A percentile compares a stretch with the other conserved stretches of the same genome.
Conservation (phyloP, 208 protist species). For the Leishmania tropica region DNA sequence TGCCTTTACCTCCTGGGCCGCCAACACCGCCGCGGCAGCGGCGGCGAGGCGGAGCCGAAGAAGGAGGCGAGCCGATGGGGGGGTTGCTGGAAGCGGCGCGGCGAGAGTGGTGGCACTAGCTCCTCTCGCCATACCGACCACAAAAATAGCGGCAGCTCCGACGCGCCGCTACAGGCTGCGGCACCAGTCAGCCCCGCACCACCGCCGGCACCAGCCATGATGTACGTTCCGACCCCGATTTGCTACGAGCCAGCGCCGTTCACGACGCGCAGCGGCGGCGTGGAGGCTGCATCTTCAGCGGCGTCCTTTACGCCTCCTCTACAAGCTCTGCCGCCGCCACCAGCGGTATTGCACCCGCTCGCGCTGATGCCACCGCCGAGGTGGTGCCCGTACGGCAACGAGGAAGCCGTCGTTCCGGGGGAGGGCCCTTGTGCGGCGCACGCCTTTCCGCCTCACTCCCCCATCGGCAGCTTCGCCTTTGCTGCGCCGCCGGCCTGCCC, state of each 20-base stretch:
- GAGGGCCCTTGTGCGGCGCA: not conserved
- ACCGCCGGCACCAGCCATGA: not conserved
- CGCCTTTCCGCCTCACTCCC: not conserved
- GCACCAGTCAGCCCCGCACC: not conserved
- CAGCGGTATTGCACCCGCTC: not conserved
- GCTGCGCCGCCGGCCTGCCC: not conserved
- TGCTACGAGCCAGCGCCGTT: not conserved
- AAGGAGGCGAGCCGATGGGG: not conserved
- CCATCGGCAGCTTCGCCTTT: not conserved
- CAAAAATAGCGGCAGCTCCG: not conserved
- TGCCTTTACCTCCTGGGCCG: conserved; percentile 11
- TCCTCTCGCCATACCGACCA: not conserved
- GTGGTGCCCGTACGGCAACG: not conserved
- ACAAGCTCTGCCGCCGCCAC: conserved; percentile 4
- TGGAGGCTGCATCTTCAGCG: not conserved
- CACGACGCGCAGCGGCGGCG: not conserved
- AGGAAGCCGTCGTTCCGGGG: not conserved
- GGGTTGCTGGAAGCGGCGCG: not conserved
- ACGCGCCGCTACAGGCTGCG: too few relatives aligned
- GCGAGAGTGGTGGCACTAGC: not conserved
- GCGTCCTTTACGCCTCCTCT: conserved; percentile 7
- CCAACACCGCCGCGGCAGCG: not conserved
- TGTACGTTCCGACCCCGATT: conserved; percentile 1
- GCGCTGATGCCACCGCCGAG: conserved; percentile 1
- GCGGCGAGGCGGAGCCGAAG: not conserved